phyloP scores from a whole-genome alignment of 148 eudicot genomes.

The Rhododendron ferrugineum region DNA sequence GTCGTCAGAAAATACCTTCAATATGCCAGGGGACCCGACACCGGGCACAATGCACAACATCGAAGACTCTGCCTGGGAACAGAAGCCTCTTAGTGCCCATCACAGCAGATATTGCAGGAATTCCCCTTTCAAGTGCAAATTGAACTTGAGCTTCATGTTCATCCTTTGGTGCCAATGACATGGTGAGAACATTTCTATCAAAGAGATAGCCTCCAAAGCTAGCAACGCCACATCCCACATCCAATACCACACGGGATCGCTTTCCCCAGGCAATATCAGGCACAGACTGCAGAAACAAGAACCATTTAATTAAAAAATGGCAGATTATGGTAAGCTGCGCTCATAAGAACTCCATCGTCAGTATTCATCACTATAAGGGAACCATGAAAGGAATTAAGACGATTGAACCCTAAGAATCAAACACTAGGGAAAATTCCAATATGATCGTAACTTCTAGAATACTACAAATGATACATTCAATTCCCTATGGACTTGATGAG shows the following conservation, averaged over 20 bases:
- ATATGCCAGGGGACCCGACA: conserved; percentile 95
- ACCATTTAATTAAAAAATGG: not conserved
- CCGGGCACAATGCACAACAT: conserved; percentile 89
- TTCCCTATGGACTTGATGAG: not conserved
- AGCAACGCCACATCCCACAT: conserved; percentile 87
- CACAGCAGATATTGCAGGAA: conserved; percentile 89
- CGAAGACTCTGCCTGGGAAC: conserved; percentile 78
- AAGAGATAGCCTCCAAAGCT: conserved; percentile 51
- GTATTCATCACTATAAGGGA: not conserved
- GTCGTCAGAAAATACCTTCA: conserved; percentile 53
- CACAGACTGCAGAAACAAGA: conserved; percentile 37
- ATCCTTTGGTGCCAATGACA: conserved; percentile 94
- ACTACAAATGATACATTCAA: not conserved
- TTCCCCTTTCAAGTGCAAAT: conserved; percentile 76
- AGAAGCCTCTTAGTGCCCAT: conserved; percentile 93
- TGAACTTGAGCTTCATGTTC: conserved; percentile 91
- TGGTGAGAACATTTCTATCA: conserved; percentile 42
- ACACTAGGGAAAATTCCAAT: not conserved
- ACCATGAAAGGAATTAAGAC: not conserved
- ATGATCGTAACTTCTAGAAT: not conserved
- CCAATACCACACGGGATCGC: conserved; percentile 73
- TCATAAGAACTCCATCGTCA: not conserved
- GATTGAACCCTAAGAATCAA: not conserved
- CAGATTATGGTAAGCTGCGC: not conserved
- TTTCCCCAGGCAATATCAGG: conserved; percentile 85